Base-by-base conservation (phyloP, 106 monocot genomes). In the Dendrobium chrysotoxum region DNA sequence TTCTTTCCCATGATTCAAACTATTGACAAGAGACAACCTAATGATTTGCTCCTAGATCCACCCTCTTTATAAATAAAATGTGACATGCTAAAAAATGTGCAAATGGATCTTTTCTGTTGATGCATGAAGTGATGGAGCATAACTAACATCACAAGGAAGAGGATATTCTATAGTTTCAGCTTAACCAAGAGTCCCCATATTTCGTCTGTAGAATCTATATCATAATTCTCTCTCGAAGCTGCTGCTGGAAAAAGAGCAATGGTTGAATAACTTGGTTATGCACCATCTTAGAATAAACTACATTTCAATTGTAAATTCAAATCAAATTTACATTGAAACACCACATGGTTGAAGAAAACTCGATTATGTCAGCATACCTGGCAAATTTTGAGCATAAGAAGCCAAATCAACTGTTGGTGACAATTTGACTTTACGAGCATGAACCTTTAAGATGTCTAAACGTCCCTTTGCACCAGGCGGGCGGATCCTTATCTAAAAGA, bases 381-480 rank as follows among this genome's bases (percentile, higher is more conserved):
- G 91, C 70, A 95, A 84, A 79, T 94, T 92, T 86, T 95, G 91
- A 88, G 94, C 94, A 85, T 90, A 95, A 78, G 86, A 79, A 82
- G 92, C 85, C 26, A 95, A 82, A 55, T 95, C 91, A 79, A 95
- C 91, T 41, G 89, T 76, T 58, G 86, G 90, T 25, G 94, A 95
- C 87, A 95, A 87, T 79, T 87, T 92, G 41, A 95, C 94, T 81
- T 95, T 92, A 53, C 88, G 86, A 77, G 94, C 89, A 85, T 95
- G 92, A 78, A 95, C 94, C 75, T 92, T 91, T 79, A 95, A 86
- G 80, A 95, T 92, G 78, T 95, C 94, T 45, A 92, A 77, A 35
- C 91, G 77, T 26, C 92, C 94, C 82, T 95, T 95, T 79, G 86
- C 86, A 2, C 87, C 88, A 42, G 94, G 85, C 87, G 94, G 91